Conservation (phyloP, 2,329 filamentous ascomycete genomes). For the Fusarium scirpi region DNA sequence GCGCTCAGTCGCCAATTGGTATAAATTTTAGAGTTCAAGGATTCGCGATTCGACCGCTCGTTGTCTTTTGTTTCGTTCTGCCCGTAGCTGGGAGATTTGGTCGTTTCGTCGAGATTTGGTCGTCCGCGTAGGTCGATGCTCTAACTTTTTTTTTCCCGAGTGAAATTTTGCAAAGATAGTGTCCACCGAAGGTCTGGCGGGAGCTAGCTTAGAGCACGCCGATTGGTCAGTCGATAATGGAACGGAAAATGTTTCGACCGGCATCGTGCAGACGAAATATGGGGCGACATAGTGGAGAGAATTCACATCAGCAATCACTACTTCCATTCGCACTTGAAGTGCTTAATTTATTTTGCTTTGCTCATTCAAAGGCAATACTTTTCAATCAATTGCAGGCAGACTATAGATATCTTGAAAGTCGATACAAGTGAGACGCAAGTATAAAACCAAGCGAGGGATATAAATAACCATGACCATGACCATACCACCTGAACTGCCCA, state of each 20-base stretch:
- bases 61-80: slow-evolving; percentile 11
- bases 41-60: slow-evolving; percentile 23
- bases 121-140: slow-evolving; percentile 35
- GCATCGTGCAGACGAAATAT: neutral
- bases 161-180: slow-evolving; percentile 49
- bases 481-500: slow-evolving; percentile 6
- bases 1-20: slow-evolving; percentile 25
- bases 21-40: neutral
- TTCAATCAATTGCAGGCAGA: slow-evolving; percentile 24
- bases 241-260: slow-evolving; percentile 42
- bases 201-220: slow-evolving; percentile 37
- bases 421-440: slow-evolving; percentile 1
- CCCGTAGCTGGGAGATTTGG: slow-evolving; percentile 17
- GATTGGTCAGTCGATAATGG: slow-evolving; percentile 30
- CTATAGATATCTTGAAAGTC: slow-evolving; percentile 4
- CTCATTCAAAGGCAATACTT: neutral
- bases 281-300: neutral
- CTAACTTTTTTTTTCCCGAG: slow-evolving; percentile 45
- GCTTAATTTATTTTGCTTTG: neutral
- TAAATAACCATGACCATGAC: neutral
- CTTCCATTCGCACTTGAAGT: neutral
- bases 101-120: slow-evolving; percentile 22
- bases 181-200: slow-evolving; percentile 33
- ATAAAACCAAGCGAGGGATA: slow-evolving; percentile 42
- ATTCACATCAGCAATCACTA: neutral